Conservation (phyloP, 2,329 filamentous ascomycete genomes). For the Shiraia sp. region DNA sequence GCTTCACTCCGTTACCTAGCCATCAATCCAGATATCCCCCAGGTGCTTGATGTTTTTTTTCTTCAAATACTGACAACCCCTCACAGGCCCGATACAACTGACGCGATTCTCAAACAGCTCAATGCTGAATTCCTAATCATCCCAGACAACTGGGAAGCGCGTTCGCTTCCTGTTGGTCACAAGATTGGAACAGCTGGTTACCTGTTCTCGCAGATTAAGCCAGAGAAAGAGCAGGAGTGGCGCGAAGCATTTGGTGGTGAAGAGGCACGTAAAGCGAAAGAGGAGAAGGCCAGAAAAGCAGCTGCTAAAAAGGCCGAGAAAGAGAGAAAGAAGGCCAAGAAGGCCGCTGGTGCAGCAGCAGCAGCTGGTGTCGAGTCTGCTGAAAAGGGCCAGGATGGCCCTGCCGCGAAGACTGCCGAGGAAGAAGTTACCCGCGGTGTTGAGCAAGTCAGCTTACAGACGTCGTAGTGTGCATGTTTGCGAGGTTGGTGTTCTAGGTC, state of each 20-base stretch:
- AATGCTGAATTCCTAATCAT: constrained; percentile 61
- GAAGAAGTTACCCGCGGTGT: constrained; percentile 52
- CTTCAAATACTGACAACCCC: constrained; percentile 8
- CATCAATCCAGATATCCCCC: too few relatives aligned
- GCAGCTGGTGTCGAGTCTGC: constrained; percentile 77
- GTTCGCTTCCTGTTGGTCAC: constrained; percentile 64
- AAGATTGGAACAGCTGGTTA: constrained; percentile 79
- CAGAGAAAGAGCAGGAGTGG: constrained; percentile 83
- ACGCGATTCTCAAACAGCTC: constrained; percentile 77
- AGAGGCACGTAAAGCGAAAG: constrained; percentile 68
- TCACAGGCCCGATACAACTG: constrained; percentile 48
- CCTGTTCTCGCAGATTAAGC: constrained; percentile 81
- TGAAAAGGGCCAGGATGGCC: constrained; percentile 67
- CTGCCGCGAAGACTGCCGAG: constrained; percentile 44
- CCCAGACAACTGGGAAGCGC: constrained; percentile 52
- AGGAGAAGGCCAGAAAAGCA: constrained; percentile 66
- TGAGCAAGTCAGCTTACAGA: constrained; percentile 51
- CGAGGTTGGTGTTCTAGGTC: neutral
- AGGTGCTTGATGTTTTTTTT: neutral
- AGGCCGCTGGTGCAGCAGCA: constrained; percentile 62
- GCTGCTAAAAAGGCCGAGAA: constrained; percentile 66
- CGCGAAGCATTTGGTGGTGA: constrained; percentile 72
- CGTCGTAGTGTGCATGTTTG: constrained; percentile 28
- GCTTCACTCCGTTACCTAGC: neutral
- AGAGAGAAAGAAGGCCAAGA: constrained; percentile 62